A percentile compares a stretch with the other conserved stretches of the same genome.
Evolutionary conservation across 2,329 filamentous ascomycete species (phyloP).

Genomic region (Colletotrichum tanaceti): DNA sequence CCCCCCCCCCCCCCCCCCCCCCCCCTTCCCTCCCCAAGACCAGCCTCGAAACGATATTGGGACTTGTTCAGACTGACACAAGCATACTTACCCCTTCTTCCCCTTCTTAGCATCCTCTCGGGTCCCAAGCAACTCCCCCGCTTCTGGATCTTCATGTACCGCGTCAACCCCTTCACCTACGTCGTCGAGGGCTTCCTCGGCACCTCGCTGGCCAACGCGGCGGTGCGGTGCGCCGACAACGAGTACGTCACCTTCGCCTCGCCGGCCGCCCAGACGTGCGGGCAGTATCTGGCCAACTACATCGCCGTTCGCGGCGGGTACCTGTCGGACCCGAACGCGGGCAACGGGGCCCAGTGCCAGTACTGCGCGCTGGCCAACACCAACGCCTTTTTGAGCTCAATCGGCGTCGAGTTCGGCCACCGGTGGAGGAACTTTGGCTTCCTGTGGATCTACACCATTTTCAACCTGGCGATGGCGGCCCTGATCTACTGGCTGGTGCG

Average conservation of each 20-base stretch:
- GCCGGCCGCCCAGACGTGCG: conserved; percentile 34
- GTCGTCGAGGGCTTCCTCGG: conserved; percentile 46
- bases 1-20: no score
- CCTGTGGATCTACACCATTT: conserved; percentile 62
- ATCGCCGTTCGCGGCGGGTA: conserved; percentile 34
- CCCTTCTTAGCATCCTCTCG: conserved; percentile 34
- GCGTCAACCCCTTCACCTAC: conserved; percentile 47
- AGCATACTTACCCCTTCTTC: no score
- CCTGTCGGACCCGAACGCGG: conserved; percentile 32
- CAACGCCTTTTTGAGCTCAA: conserved; percentile 51
- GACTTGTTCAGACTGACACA: no score
- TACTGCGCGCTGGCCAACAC: conserved; percentile 55
- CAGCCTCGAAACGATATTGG: no score
- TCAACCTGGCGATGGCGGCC: conserved; percentile 60
- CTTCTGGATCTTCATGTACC: conserved; percentile 44
- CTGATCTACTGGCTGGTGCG: conserved; percentile 60
- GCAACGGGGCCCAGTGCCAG: conserved; percentile 56
- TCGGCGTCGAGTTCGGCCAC: conserved; percentile 59
- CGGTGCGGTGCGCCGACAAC: conserved; percentile 35
- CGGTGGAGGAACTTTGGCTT: conserved; percentile 68
- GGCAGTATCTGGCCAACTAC: conserved; percentile 35
- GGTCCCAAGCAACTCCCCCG: conserved; percentile 26
- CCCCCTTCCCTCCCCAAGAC: no score
- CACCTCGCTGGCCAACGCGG: conserved; percentile 42
- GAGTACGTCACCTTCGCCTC: conserved; percentile 38